Percentiles rank a stretch among this genome's conserved stretches.
These are phyloP conservation scores for Phellinidium pouzarii DNA, from an alignment of 1,284 basidiomycete species.

Conservation along the genomic window DNA sequence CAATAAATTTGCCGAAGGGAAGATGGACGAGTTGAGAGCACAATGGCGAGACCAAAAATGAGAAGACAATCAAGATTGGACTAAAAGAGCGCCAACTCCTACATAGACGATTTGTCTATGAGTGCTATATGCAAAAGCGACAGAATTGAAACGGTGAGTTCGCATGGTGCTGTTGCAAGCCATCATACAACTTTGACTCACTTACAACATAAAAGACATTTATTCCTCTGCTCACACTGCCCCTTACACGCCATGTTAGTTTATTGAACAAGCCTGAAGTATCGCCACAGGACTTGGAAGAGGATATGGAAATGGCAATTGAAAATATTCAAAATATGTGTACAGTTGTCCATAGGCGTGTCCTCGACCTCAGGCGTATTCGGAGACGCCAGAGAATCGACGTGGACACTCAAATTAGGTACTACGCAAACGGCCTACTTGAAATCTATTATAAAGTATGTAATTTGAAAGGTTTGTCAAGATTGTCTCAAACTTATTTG, in stretches of 20 bases:
- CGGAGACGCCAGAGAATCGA: slow-evolving; percentile 20
- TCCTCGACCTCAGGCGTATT: slow-evolving; percentile 17
- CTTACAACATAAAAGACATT: slow-evolving; percentile 17
- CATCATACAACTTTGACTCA: too few relatives aligned
- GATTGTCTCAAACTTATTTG: background rate
- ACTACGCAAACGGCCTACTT: slow-evolving; percentile 20
- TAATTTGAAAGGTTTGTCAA: background rate
- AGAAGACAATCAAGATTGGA: slow-evolving; percentile 15
- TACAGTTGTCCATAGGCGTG: slow-evolving; percentile 11
- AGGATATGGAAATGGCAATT: slow-evolving; percentile 13
- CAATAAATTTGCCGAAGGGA: slow-evolving; percentile 9
- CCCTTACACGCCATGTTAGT: slow-evolving; percentile 16
- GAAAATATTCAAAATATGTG: slow-evolving; percentile 5
- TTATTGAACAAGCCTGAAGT: slow-evolving; percentile 9
- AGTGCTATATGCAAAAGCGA: slow-evolving; percentile 18
- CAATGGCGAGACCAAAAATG: slow-evolving; percentile 14
- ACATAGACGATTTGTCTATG: slow-evolving; percentile 16
- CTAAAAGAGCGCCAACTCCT: slow-evolving; percentile 18
- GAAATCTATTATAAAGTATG: slow-evolving; percentile 20
- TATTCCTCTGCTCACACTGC: slow-evolving; percentile 9
- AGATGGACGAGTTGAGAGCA: slow-evolving; percentile 17
- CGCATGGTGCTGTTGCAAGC: too few relatives aligned
- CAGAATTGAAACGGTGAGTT: slow-evolving; percentile 17
- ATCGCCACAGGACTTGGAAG: slow-evolving; percentile 6
- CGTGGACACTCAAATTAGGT: slow-evolving; percentile 18